Evolutionary conservation across 1,139 yeast genomes (phyloP).

Genomic region (Hansenula sp.): DNA sequence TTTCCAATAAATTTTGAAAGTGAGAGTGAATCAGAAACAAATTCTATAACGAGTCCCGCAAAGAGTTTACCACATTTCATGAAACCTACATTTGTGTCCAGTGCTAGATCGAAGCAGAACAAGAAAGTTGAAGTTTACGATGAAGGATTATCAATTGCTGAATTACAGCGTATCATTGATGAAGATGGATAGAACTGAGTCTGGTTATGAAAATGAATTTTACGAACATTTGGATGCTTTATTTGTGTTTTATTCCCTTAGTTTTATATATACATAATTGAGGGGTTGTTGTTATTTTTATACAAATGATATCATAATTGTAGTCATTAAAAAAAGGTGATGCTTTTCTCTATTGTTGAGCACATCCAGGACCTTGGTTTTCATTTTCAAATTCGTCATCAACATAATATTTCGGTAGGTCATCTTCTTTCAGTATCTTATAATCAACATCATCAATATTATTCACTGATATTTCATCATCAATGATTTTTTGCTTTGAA

Average conservation of each 20-base stretch:
- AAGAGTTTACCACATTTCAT: slow-evolving; percentile 16
- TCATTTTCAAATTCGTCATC: slow-evolving; percentile 17
- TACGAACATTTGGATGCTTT: too few species aligned
- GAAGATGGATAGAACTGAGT: slow-evolving; percentile 5
- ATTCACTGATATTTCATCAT: slow-evolving; percentile 30
- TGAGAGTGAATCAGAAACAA: slow-evolving; percentile 6
- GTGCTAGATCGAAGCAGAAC: slow-evolving; percentile 8
- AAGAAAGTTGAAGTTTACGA: slow-evolving; percentile 8
- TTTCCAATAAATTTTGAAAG: slow-evolving; percentile 14
- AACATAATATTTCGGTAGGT: slow-evolving; percentile 36
- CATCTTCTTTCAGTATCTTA: slow-evolving; percentile 26
- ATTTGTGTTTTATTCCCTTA: background rate
- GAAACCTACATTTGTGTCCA: slow-evolving; percentile 20
- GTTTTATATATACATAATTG: slow-evolving; percentile 3
- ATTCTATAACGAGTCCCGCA: slow-evolving; percentile 1
- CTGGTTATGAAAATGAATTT: background rate
- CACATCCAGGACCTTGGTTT: slow-evolving; percentile 33
- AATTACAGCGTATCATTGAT: slow-evolving; percentile 18
- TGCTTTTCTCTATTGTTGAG: slow-evolving; percentile 39
- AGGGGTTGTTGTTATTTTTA: background rate
- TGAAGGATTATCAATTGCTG: slow-evolving; percentile 18
- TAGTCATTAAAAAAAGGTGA: background rate
- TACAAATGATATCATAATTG: background rate
- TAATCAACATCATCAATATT: slow-evolving; percentile 32
- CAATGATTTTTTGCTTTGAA: slow-evolving; percentile 16